Evolutionary conservation across 1,139 yeast species (phyloP).

Genomic region (Groenewaldozyma sp.): DNA sequence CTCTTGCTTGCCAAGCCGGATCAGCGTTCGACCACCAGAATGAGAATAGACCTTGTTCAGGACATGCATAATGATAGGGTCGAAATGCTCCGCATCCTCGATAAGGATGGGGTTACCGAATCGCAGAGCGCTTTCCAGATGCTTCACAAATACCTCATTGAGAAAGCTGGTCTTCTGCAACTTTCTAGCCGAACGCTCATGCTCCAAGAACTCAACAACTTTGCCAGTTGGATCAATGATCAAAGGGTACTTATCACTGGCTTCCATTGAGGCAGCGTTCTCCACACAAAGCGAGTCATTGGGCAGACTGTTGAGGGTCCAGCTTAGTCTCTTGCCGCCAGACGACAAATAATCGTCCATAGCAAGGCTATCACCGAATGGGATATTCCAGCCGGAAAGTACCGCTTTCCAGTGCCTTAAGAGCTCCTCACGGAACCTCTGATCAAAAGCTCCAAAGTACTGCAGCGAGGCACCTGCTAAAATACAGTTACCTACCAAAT

Average conservation of each 20-base stretch:
- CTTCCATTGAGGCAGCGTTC: conserved; percentile 48
- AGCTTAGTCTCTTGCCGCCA: conserved; percentile 36
- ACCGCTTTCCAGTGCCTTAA: conserved; percentile 35
- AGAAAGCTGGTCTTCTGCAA: conserved; percentile 59
- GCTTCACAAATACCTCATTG: conserved; percentile 58
- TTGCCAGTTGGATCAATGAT: conserved; percentile 67
- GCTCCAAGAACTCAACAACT: conserved; percentile 36
- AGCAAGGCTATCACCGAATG: conserved; percentile 32
- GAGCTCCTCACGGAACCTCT: conserved; percentile 38
- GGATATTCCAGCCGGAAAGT: conserved; percentile 35
- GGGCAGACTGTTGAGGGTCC: conserved; percentile 48
- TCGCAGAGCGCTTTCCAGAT: conserved; percentile 68
- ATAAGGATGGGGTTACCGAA: conserved; percentile 73
- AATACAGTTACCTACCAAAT: conserved; percentile 56
- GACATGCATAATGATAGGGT: conserved; percentile 61
- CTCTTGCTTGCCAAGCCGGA: conserved; percentile 52
- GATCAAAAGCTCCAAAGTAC: conserved; percentile 57
- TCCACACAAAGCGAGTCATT: conserved; percentile 54
- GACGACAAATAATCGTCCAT: conserved; percentile 35
- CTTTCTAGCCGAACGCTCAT: conserved; percentile 30
- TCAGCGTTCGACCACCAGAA: conserved; percentile 62
- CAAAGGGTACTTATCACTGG: conserved; percentile 40
- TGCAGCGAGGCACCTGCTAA: conserved; percentile 53
- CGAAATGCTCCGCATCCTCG: conserved; percentile 70
- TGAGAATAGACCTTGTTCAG: conserved; percentile 51